Conservation (phyloP, 2,329 filamentous ascomycete genomes). For the Magnaporthiopsis rhizophila region DNA sequence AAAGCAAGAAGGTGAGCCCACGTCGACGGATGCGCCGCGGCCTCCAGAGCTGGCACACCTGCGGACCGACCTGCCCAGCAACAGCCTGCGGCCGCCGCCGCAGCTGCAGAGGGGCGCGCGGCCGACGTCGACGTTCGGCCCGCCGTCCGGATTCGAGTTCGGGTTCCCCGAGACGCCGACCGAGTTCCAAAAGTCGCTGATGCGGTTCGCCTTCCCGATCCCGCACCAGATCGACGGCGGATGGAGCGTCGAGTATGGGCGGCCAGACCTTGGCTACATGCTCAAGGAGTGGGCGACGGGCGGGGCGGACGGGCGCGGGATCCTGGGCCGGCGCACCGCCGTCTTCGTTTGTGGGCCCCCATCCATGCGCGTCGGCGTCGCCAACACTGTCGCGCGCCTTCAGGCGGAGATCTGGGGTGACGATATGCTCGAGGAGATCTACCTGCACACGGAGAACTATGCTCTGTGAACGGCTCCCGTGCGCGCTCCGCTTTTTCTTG, state of each 20-base stretch:
- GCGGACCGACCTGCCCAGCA: slow-evolving; percentile 34
- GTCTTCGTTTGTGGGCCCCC: slow-evolving; percentile 91
- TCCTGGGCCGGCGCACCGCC: slow-evolving; percentile 72
- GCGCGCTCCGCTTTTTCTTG: not conserved
- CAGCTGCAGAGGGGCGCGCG: slow-evolving; percentile 21
- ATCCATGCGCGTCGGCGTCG: slow-evolving; percentile 78
- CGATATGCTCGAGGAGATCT: slow-evolving; percentile 77
- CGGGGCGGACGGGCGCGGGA: slow-evolving; percentile 55
- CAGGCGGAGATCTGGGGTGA: slow-evolving; percentile 80
- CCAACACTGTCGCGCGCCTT: slow-evolving; percentile 73
- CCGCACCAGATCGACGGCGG: slow-evolving; percentile 63
- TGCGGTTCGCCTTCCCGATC: slow-evolving; percentile 80
- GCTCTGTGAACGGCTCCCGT: slow-evolving; percentile 49
- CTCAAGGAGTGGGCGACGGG: slow-evolving; percentile 72
- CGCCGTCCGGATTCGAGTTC: slow-evolving; percentile 61
- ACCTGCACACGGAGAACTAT: slow-evolving; percentile 92
- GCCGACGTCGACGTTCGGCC: slow-evolving; percentile 49
- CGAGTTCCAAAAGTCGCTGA: slow-evolving; percentile 79
- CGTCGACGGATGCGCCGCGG: slow-evolving; percentile 16
- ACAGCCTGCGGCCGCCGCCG: slow-evolving; percentile 3
- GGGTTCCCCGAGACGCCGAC: slow-evolving; percentile 80
- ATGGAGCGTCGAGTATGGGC: slow-evolving; percentile 88
- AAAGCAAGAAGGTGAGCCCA: slow-evolving; percentile 7
- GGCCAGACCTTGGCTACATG: slow-evolving; percentile 82
- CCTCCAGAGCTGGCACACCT: slow-evolving; percentile 51